Evolutionary conservation across 805 yeast genomes (phyloP).

Genomic region (Hanseniaspora occidentalis): DNA sequence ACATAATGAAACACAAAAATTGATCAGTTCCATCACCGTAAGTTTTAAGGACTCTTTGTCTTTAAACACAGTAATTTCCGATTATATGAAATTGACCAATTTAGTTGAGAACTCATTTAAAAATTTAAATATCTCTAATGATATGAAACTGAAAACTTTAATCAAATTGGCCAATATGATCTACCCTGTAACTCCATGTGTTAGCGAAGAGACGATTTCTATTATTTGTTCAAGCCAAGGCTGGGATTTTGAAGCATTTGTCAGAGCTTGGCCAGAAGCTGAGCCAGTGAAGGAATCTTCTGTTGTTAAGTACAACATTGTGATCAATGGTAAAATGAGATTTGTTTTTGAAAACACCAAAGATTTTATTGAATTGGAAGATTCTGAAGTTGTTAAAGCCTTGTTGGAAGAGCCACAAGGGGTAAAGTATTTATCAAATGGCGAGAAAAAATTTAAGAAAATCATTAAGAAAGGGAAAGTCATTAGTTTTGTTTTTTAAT

Average conservation of each 20-base stretch:
- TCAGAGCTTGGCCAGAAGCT: conserved; percentile 44
- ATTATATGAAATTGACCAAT: conserved; percentile 75
- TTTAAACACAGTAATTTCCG: conserved; percentile 78
- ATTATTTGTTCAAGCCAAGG: conserved; percentile 17
- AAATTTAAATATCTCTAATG: conserved; percentile 26
- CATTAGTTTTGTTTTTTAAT: conserved; percentile 29
- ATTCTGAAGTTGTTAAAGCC: conserved; percentile 26
- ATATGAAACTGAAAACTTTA: conserved; percentile 35
- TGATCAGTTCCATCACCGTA: conserved; percentile 37
- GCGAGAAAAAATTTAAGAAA: conserved; percentile 33
- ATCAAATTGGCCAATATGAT: conserved; percentile 46
- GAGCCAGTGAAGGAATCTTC: conserved; percentile 28
- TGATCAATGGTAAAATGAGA: conserved; percentile 62
- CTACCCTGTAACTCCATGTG: conserved; percentile 73
- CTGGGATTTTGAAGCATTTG: conserved; percentile 22
- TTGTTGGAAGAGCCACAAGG: conserved; percentile 27
- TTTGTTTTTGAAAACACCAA: conserved; percentile 30
- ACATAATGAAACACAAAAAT: conserved; percentile 43
- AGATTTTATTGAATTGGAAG: conserved; percentile 26
- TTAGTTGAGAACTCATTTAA: conserved; percentile 20
- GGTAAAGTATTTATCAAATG: conserved; percentile 27
- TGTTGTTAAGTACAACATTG: conserved; percentile 37
- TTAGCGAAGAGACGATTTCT: conserved; percentile 77
- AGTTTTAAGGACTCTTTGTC: conserved; percentile 50
- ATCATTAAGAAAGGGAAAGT: conserved; percentile 41